Evolutionary conservation across 768 basidiomycete species (phyloP).

Genomic region (Pleurotus djamor): DNA sequence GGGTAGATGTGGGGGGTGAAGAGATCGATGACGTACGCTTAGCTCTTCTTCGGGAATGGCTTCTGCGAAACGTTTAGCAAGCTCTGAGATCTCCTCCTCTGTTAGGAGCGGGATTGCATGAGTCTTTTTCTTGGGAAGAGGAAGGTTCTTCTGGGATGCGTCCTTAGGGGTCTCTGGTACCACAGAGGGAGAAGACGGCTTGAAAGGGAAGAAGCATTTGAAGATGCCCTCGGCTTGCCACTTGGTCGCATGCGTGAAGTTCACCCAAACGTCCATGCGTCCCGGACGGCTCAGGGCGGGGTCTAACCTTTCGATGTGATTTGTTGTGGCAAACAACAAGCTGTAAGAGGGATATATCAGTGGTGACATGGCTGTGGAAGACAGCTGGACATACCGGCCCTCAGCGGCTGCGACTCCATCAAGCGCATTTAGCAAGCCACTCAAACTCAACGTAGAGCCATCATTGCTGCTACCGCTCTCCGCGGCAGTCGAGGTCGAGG

Average conservation of each 20-base stretch:
- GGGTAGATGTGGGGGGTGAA: neutral
- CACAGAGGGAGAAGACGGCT: slow-evolving; percentile 28
- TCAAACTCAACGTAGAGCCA: slow-evolving; percentile 82
- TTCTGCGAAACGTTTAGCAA: slow-evolving; percentile 81
- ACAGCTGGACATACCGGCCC: slow-evolving; percentile 58
- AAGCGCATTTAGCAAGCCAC: slow-evolving; percentile 82
- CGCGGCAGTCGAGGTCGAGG: slow-evolving; percentile 33
- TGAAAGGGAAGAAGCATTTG: slow-evolving; percentile 90
- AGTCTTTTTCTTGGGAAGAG: slow-evolving; percentile 65
- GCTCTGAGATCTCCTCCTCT: slow-evolving; percentile 72
- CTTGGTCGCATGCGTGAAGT: slow-evolving; percentile 88
- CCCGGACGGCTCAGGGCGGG: slow-evolving; percentile 86
- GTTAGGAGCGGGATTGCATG: slow-evolving; percentile 68
- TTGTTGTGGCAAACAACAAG: slow-evolving; percentile 88
- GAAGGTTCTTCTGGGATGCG: slow-evolving; percentile 63
- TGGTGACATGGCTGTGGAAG: slow-evolving; percentile 10
- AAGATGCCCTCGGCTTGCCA: slow-evolving; percentile 94
- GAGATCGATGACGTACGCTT: slow-evolving; percentile 52
- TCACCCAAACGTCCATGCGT: slow-evolving; percentile 91
- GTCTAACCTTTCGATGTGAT: slow-evolving; percentile 92
- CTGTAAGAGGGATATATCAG: slow-evolving; percentile 30
- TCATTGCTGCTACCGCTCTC: slow-evolving; percentile 52
- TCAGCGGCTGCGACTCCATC: slow-evolving; percentile 86
- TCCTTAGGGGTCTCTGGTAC: slow-evolving; percentile 28
- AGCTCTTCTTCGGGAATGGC: slow-evolving; percentile 86